Base-by-base conservation (phyloP, 164 flowering plant species). In the Kalanchoe fedtschenkoi region DNA sequence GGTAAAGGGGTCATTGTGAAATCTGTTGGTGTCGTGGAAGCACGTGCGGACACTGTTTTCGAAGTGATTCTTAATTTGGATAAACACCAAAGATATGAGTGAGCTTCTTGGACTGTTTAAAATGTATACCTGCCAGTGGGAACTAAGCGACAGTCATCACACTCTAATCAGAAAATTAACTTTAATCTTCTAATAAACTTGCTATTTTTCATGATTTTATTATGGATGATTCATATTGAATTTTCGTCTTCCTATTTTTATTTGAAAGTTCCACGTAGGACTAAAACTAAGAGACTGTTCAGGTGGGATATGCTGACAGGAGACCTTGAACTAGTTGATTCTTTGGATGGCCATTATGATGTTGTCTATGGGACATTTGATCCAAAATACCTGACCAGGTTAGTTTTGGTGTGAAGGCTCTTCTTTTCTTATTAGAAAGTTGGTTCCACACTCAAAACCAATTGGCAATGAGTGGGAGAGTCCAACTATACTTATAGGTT, bases 281-380 rank as follows among this genome's bases (percentile, higher is more conserved):
- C 55, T 2, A 24, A 11, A 22, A 47, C 30, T 24, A 10, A 47
- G 55, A 16, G 30, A 47, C 39, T 69, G 70, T 72, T 63, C 91
- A 93, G 98, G 85, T 93, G 99, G 99, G 97, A 93, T 74, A 73
- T 78, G 68, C 58, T 93, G 71, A 90, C 88, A 22, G 78, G 85
- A 68, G 96, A 93, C 73, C 72, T 90, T 65, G 89, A 93, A 77
- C 70, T 90, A 37, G 62, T 90, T 60, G 93, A 88, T 65, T 82
- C 92, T 34, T 59, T 79, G 51, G 77, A 88, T 78, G 96, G 97
- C 55, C 89, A 89, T 68, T 81, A 68, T 72, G 96, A 89, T 77
- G 79, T 86, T 69, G 77, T 89, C n/a, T 86, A 86, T 74, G 92
- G 93, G 55, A 81, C 83, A 63, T 85, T 67, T 73, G 85, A 85